Base-by-base conservation (phyloP, 2,329 filamentous ascomycete genomes). In the Penicillium decumbens region DNA sequence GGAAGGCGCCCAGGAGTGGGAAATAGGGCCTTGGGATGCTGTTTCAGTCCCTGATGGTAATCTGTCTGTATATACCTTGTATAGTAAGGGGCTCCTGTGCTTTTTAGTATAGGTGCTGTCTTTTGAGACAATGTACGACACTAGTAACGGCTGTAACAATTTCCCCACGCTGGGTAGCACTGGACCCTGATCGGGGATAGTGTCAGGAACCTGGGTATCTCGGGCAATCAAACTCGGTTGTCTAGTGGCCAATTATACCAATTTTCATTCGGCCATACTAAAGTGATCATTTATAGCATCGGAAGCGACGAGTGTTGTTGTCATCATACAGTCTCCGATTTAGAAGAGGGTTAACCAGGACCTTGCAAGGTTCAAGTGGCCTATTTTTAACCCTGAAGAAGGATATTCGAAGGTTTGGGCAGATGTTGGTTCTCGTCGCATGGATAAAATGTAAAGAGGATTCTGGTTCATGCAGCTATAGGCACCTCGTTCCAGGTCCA, bases 21-120 rank as follows among this genome's bases (percentile, higher is more conserved):
- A 59, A 50, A 51, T 44, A 52, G 50, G 56, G 43, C 55, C 52
- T 27, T 48, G 52, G 43, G 24, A 32, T 39, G 46, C 41, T 33
- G 41, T 41, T 27, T 39, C 37, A 39, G 46, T 23, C 18, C 41
- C 38, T 40, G 28, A 29, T 12, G 38, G 38, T 40, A 25, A 40
- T 40, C 5, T 2, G 12, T 7, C 2, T 7, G 38, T 40, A 27
- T 27, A 23, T 13, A 40, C 5, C 13, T 7, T 40, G 38, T 40
- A 40, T 20, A 24, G 2, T 25, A 25, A 24, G 38, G 20, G 12
- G 6, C 38, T 40, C 20, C 38, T 15, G 13, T 6, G 2, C 25
- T 12, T 40, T 37, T 37, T 37, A 37, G 1, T 37, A 37, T 37
- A 6, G 18, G 18, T 9, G 8, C 9, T 12, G 18, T 18, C 33